phyloP scores from a whole-genome alignment of 73 alveolate species.

The Tetrahymena thermophila region DNA sequence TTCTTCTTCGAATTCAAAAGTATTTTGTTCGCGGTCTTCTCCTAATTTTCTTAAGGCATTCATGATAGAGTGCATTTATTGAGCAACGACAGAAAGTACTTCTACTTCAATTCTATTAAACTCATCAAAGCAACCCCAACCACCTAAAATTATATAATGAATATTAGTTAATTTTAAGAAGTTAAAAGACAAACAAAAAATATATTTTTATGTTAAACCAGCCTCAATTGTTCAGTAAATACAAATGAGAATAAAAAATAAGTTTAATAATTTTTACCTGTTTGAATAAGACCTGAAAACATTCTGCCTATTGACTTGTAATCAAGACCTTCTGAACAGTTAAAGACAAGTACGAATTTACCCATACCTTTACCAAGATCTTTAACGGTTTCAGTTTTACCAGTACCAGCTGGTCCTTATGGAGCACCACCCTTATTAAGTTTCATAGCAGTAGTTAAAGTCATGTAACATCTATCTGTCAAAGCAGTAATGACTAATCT shows the following conservation, averaged over 20 bases:
- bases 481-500: slow-evolving; percentile 99
- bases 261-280: slow-evolving; percentile 31
- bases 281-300: slow-evolving; percentile 97
- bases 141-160: slow-evolving; percentile 68
- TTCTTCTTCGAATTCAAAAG: slow-evolving; percentile 82
- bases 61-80: slow-evolving; percentile 94
- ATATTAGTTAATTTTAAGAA: not conserved
- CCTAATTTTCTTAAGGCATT: slow-evolving; percentile 56
- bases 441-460: slow-evolving; percentile 96
- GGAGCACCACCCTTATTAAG: slow-evolving; percentile 99
- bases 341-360: slow-evolving; percentile 96
- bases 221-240: too few relatives aligned
- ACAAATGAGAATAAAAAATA: too few relatives aligned
- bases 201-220: too few relatives aligned
- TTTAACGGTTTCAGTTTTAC: slow-evolving; percentile 99
- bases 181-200: not conserved
- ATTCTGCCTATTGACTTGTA: slow-evolving; percentile 97
- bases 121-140: slow-evolving; percentile 99
- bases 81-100: slow-evolving; percentile 99
- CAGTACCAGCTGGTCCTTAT: slow-evolving; percentile 99
- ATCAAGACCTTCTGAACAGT: slow-evolving; percentile 99
- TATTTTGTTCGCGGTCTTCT: slow-evolving; percentile 57
- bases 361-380: slow-evolving; percentile 99
- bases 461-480: slow-evolving; percentile 98
- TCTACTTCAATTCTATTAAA: slow-evolving; percentile 99